A percentile compares a stretch with the other conserved stretches of the same genome.
Conservation (phyloP, 805 yeast species). For the Vanderwaltozyma yarrowii region DNA sequence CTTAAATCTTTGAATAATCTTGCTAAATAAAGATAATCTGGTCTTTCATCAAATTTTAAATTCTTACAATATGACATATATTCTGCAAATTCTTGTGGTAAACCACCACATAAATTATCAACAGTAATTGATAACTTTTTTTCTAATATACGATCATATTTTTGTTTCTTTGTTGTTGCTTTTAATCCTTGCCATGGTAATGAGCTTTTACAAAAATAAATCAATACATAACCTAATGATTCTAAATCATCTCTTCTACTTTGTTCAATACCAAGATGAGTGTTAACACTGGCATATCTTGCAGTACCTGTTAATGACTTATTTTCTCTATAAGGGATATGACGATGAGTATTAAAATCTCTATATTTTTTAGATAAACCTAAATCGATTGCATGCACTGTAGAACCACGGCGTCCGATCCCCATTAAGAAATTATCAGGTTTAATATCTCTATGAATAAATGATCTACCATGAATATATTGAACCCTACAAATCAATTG, state of each 20-base stretch:
- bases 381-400: constrained; percentile 87
- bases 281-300: constrained; percentile 88
- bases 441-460: constrained; percentile 76
- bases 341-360: constrained; percentile 88
- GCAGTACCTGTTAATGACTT: constrained; percentile 97
- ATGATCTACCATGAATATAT: constrained; percentile 90
- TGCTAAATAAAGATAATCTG: constrained; percentile 84
- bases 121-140: constrained; percentile 86
- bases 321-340: constrained; percentile 93
- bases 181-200: constrained; percentile 98
- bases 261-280: constrained; percentile 95
- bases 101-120: constrained; percentile 78
- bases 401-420: constrained; percentile 90
- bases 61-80: constrained; percentile 85
- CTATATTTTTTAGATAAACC: constrained; percentile 91
- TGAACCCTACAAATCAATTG: constrained; percentile 91
- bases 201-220: constrained; percentile 90
- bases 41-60: constrained; percentile 89
- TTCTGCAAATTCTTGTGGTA: constrained; percentile 82
- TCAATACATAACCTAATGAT: constrained; percentile 85
- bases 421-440: constrained; percentile 81
- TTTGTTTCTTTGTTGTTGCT: constrained; percentile 94
- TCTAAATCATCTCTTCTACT: constrained; percentile 94
- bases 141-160: constrained; percentile 92
- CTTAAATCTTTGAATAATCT: constrained; percentile 83